Conservation (phyloP, 768 basidiomycete species). For the Royoungia palumana region DNA sequence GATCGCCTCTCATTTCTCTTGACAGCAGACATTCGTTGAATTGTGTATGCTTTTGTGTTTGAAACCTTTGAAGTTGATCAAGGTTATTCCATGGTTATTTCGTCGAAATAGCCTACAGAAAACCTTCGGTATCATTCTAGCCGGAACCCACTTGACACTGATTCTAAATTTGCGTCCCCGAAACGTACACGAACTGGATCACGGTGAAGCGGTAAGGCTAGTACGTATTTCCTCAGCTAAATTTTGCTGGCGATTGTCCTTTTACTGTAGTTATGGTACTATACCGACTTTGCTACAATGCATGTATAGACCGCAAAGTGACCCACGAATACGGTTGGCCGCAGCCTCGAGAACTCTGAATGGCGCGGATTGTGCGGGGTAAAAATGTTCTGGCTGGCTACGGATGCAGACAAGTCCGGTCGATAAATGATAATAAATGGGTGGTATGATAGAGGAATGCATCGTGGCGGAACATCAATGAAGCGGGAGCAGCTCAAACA, state of each 20-base stretch:
- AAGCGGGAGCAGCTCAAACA: slow-evolving; percentile 7
- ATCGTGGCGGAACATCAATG: slow-evolving; percentile 11
- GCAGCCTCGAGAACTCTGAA: neutral
- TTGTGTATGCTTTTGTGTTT: too few species aligned
- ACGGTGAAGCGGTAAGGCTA: too few species aligned
- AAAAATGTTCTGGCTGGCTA: slow-evolving; percentile 4
- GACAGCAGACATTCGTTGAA: too few species aligned
- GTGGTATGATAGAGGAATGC: slow-evolving; percentile 26
- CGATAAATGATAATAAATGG: slow-evolving; percentile 26
- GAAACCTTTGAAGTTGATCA: too few species aligned
- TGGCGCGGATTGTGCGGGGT: slow-evolving; percentile 10
- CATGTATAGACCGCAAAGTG: slow-evolving; percentile 3
- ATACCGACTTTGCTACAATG: neutral
- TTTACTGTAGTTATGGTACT: slow-evolving; percentile 7
- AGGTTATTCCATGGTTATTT: too few species aligned
- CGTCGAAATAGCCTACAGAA: too few species aligned
- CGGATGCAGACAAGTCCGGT: slow-evolving; percentile 10
- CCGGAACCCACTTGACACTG: too few species aligned
- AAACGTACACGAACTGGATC: too few species aligned
- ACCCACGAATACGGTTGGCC: neutral
- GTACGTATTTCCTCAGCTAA: too few species aligned
- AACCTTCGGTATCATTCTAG: too few species aligned
- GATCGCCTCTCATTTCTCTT: too few species aligned
- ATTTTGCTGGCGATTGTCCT: neutral
- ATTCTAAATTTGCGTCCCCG: too few species aligned